Percentiles rank a stretch among this genome's conserved stretches.
Conservation (phyloP, 441 rosid genomes). For the Corymbia calophylla region DNA sequence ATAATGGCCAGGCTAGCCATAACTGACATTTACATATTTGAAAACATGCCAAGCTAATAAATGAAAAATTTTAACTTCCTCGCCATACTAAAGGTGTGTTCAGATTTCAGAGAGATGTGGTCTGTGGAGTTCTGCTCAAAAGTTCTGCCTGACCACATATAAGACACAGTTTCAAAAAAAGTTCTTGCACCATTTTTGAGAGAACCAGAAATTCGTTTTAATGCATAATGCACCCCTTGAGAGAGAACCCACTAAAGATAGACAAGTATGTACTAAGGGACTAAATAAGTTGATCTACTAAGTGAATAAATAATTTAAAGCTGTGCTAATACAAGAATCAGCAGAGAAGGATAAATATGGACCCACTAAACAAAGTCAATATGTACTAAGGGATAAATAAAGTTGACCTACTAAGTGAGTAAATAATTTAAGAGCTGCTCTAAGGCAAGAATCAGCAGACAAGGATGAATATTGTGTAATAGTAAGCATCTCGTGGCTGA, state of each 20-base stretch:
- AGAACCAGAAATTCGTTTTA: not conserved
- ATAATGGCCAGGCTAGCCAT: not conserved
- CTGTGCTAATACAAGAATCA: not conserved
- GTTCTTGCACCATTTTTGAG: no score
- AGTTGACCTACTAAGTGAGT: not conserved
- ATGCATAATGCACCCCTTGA: not conserved
- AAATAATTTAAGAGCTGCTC: not conserved
- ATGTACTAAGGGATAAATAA: not conserved
- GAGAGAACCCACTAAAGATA: not conserved
- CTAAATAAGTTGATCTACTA: not conserved
- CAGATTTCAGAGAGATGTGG: not conserved
- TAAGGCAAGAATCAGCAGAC: not conserved
- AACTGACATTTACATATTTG: not conserved
- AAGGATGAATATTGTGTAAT: not conserved
- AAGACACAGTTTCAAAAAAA: no score
- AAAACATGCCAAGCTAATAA: not conserved
- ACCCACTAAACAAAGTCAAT: not conserved
- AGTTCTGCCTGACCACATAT: not conserved
- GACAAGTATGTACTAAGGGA: not conserved
- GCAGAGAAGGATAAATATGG: not conserved
- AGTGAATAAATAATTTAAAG: not conserved
- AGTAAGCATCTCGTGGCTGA: not conserved
- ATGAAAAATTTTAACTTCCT: not conserved
- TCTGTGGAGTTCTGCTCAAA: not conserved
- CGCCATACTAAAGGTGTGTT: not conserved